Base-by-base conservation (phyloP, 306 rosid species). In the Erythrophleum fordii region DNA sequence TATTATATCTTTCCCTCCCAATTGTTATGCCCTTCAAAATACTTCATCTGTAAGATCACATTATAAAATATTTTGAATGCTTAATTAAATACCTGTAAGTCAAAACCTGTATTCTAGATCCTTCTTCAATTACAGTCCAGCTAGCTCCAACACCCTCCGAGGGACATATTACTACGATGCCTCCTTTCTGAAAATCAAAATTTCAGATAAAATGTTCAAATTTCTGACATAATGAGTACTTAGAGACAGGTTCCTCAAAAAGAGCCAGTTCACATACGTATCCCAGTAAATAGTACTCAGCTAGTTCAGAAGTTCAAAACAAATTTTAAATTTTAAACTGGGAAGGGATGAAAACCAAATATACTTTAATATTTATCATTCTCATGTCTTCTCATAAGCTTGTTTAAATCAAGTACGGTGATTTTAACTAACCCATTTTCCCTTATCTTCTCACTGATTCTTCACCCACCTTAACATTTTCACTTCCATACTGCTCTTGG, bases 1-100 rank as follows among this genome's bases (percentile, higher is more conserved):
- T n/a, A n/a, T n/a, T 92, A 78, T 87, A 95, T 78, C 91, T 92
- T 86, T 95, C 99, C 77, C 92, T 88, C 80, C 97, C 97, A 72
- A 95, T 88, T 48, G 90, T 88, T 82, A 95, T 90, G 55, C 92
- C 97, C 99, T 95, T 83, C 72, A 87, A 81, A 41, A 73, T 75
- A 69, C 75, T 74, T 52, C 61, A 85, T 60, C 46, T 14, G 42
- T 69, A 68, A 59, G 55, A 74, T 58, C 58, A 56, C 46, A 20
- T 79, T 71, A 53, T 44, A 56, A 80, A 55, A 65, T 78, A 73
- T 56, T 67, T 26, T 55, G 34, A 29, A 69, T 44, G 35, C 44
- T 25, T n/a, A 69, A 58, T 58, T 55, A 73, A 65, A 66, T n/a
- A 11, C 69, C 60, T 39, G 18, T 14, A 44, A 48, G 26, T 29